Evolutionary conservation across 139 green algal genomes (phyloP), one percentile per base, ranked within the genome.

Genomic region (Desmodesmus armatus): DNA sequence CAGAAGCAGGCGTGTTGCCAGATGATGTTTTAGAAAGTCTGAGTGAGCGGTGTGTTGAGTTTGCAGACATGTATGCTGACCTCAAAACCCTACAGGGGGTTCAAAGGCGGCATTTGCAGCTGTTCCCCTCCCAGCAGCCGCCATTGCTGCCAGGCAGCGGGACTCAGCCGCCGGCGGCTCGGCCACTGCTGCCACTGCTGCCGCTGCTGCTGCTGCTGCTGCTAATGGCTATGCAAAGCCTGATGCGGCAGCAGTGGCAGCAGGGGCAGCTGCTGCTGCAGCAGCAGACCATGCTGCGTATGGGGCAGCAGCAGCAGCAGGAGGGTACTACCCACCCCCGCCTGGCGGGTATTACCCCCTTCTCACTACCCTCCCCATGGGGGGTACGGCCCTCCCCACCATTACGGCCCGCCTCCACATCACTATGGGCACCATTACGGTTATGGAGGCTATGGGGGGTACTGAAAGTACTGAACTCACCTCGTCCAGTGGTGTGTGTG

Each of bases 11-110:
- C 29, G 29, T 41, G 11, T 71, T 93, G 69, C 31, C 44, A 41
- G 87, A 91, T 37, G 83, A 82, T 25, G 93, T 95, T 11, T 83
- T 91, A 0, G 92, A 96, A 72, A 83, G 93, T 78, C 63, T 96
- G 15, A 92, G 88, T 40, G 27, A 71, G 44, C 85, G 91, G 11
- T 62, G 83, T 19, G 60, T 94, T 0, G 89, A 94, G 63, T 92
- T 95, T 84, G 91, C 89, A 3, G 93, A 96, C 65, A 74, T 88
- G 63, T 78, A 93, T 65, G 88, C 89, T 51, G 70, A 89, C 49
- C 40, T 79, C 7, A 78, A 9, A 9, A 47, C 69, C 37, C 23
- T 91, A 17, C 40, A 74, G 33, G 53, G 25, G 2, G 83, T 80
- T 3, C 80, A 92, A 31, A 40, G 43, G 35, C 75, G 73, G 65